A percentile compares a stretch with the other conserved stretches of the same genome.
phyloP scores from a whole-genome alignment of 306 rosid species.

The Prinsepia uniflora region DNA sequence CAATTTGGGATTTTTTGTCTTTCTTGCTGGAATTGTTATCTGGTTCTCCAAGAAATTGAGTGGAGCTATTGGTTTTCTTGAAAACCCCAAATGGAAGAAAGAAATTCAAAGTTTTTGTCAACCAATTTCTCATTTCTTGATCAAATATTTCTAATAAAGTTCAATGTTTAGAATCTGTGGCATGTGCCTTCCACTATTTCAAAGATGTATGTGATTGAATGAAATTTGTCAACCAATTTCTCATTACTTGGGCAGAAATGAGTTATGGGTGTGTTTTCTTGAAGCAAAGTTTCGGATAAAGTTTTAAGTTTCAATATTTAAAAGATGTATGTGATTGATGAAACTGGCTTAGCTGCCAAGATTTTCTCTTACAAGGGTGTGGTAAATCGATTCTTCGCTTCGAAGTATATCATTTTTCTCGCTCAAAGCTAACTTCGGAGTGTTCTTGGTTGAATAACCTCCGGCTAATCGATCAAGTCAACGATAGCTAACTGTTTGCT shows the following conservation, averaged over 20 bases:
- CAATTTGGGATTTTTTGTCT: not conserved
- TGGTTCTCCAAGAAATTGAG: not conserved
- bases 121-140: slow-evolving; percentile 5
- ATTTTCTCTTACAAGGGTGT: not conserved
- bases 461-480: too few species aligned
- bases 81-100: not conserved
- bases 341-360: not conserved
- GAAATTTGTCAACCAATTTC: not conserved
- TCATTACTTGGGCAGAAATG: not conserved
- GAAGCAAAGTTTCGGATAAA: not conserved
- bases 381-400: too few species aligned
- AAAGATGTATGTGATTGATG: slow-evolving; percentile 3
- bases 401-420: too few species aligned
- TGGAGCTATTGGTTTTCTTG: not conserved
- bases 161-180: too few species aligned
- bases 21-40: not conserved
- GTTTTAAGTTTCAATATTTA: not conserved
- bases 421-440: too few species aligned
- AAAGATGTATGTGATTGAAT: too few species aligned
- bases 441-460: too few species aligned
- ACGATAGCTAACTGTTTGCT: too few species aligned
- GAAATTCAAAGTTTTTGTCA: not conserved
- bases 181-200: too few species aligned
- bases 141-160: not conserved
- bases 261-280: not conserved